These are phyloP conservation scores for Venturia asperata DNA, from an alignment of 2,329 filamentous ascomycete species.

Conservation along the genomic window DNA sequence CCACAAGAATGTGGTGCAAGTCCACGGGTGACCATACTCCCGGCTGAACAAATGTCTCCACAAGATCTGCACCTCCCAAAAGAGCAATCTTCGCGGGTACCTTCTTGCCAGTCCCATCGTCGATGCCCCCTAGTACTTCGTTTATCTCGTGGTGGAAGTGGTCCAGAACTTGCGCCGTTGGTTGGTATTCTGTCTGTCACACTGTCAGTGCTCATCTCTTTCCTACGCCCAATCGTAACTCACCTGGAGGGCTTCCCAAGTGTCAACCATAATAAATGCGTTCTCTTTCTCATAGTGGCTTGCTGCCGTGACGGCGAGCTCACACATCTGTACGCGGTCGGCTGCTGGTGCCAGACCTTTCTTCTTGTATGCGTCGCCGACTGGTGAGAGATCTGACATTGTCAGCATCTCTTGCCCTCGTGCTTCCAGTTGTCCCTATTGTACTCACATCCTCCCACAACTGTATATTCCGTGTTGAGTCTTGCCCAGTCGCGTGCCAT, in stretches of 20 bases:
- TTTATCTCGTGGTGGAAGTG: conserved; percentile 22
- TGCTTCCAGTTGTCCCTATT: not conserved
- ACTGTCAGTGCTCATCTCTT: not conserved
- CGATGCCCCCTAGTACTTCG: conserved; percentile 19
- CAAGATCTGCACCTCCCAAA: conserved; percentile 21
- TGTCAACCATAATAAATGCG: conserved; percentile 20
- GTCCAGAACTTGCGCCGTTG: conserved; percentile 20
- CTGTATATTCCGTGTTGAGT: conserved; percentile 19
- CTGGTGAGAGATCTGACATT: conserved; percentile 18
- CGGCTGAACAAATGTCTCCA: conserved; percentile 20
- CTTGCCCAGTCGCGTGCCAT: conserved; percentile 21
- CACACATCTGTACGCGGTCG: conserved; percentile 21
- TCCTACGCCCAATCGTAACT: not conserved
- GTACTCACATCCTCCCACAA: conserved; percentile 20
- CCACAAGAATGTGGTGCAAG: conserved; percentile 20
- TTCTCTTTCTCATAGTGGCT: not conserved
- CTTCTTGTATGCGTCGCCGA: conserved; percentile 22
- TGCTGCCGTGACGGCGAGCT: conserved; percentile 16
- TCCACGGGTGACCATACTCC: conserved; percentile 21
- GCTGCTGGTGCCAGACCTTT: conserved; percentile 20
- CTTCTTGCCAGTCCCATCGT: conserved; percentile 19
- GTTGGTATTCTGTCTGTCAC: conserved; percentile 19
- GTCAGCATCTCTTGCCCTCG: not conserved
- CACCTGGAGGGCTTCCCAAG: conserved; percentile 21
- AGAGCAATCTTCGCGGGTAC: conserved; percentile 18